Evolutionary conservation across 2,329 filamentous ascomycete genomes (phyloP).

Genomic region (Fusarium sp.): DNA sequence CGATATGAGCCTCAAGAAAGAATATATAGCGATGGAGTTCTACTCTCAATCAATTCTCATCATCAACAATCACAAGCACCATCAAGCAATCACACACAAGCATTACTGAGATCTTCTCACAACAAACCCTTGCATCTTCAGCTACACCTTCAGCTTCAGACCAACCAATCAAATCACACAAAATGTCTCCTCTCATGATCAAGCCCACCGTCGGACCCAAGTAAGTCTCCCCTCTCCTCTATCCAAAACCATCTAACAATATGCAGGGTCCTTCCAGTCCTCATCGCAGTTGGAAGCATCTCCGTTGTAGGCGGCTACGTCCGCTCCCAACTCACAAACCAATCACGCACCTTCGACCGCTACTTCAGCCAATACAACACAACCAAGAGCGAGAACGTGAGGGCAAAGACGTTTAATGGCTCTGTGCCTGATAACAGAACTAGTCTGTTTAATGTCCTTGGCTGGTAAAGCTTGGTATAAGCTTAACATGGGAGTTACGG

Average conservation of each 20-base stretch:
- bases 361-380: slow-evolving; percentile 45
- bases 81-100: slow-evolving; percentile 5
- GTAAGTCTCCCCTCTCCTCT: slow-evolving; percentile 12
- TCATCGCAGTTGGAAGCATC: slow-evolving; percentile 42
- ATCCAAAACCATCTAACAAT: slow-evolving; percentile 10
- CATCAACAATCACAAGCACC: slow-evolving; percentile 17
- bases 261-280: slow-evolving; percentile 35
- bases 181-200: slow-evolving; percentile 42
- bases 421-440: slow-evolving; percentile 43
- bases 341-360: slow-evolving; percentile 42
- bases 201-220: slow-evolving; percentile 34
- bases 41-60: background rate
- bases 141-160: slow-evolving; percentile 18
- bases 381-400: slow-evolving; percentile 33
- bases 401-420: slow-evolving; percentile 38
- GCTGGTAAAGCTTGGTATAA: slow-evolving; percentile 27
- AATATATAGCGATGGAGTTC: slow-evolving; percentile 33
- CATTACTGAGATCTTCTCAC: slow-evolving; percentile 17
- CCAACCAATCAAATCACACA: slow-evolving; percentile 25
- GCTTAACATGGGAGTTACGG: background rate
- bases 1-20: background rate
- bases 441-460: slow-evolving; percentile 43
- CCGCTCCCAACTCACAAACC: slow-evolving; percentile 32
- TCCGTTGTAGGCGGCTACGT: slow-evolving; percentile 34
- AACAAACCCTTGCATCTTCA: slow-evolving; percentile 7